A percentile compares a stretch with the other conserved stretches of the same genome.
phyloP scores from a whole-genome alignment of 495 filamentous ascomycete genomes.

The Penicillium goetzii region DNA sequence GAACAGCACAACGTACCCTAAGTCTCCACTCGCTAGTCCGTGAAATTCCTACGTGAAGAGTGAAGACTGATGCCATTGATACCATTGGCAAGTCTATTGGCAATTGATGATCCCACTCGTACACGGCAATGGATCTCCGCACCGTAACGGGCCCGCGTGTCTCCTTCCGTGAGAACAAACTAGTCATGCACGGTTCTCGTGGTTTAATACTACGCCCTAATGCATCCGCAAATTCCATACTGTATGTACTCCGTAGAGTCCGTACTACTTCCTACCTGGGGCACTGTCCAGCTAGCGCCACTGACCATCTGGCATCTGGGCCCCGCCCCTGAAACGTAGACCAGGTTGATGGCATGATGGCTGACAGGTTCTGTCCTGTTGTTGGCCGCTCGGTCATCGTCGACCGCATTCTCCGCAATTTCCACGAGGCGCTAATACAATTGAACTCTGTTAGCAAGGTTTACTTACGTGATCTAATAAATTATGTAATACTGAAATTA shows the following conservation, averaged over 20 bases:
- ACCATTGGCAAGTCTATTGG: background rate
- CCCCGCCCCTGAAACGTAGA: background rate
- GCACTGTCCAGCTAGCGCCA: background rate
- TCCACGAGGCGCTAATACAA: background rate
- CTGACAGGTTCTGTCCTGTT: constrained; percentile 4
- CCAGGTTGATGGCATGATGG: background rate
- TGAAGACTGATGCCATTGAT: background rate
- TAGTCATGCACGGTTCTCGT: constrained; percentile 3
- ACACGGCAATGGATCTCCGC: constrained; percentile 1
- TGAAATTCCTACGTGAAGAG: background rate
- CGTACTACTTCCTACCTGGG: too few species aligned
- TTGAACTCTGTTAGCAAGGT: constrained; percentile 11
- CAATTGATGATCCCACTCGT: background rate
- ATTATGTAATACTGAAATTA: too few species aligned
- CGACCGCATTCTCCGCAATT: constrained; percentile 1
- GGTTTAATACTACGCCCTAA: background rate
- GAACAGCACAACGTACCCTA: background rate
- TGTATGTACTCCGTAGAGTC: too few species aligned
- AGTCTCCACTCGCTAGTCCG: constrained; percentile 9
- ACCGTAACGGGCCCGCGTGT: constrained; percentile 13
- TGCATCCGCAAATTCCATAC: background rate
- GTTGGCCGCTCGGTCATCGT: constrained; percentile 10
- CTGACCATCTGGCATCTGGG: background rate
- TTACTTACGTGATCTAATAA: background rate
- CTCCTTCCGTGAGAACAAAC: background rate